Evolutionary conservation across 2,329 filamentous ascomycete species (phyloP).

Genomic region (Cladosporium sp.): DNA sequence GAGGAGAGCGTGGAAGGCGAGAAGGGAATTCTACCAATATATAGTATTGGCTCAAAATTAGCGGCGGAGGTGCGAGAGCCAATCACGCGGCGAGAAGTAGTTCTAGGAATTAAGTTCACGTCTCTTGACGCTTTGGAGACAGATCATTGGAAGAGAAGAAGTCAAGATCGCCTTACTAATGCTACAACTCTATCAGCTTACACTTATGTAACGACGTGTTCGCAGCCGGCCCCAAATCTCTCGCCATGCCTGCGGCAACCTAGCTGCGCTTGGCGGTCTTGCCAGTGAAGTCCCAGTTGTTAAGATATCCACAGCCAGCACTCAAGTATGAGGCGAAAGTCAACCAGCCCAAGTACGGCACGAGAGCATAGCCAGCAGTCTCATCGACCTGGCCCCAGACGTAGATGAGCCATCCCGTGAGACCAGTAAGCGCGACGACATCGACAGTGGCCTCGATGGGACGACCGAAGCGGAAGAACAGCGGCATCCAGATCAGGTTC

Average conservation of each 20-base stretch:
- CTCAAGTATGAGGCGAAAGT: slow-evolving; percentile 85
- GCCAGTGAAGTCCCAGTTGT: slow-evolving; percentile 36
- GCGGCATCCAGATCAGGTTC: slow-evolving; percentile 87
- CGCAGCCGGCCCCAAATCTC: background rate
- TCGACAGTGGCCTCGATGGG: slow-evolving; percentile 75
- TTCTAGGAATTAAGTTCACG: background rate
- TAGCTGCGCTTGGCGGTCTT: slow-evolving; percentile 15
- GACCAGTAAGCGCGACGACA: slow-evolving; percentile 69
- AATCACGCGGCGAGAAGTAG: background rate
- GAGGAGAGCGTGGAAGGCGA: background rate
- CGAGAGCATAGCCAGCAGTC: slow-evolving; percentile 70
- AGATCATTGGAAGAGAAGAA: background rate
- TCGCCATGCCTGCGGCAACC: too few species aligned
- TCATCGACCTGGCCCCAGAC: slow-evolving; percentile 74
- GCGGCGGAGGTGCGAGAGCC: background rate
- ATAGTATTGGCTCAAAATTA: background rate
- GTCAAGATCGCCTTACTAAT: background rate
- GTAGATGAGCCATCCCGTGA: slow-evolving; percentile 72
- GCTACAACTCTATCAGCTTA: slow-evolving; percentile 3
- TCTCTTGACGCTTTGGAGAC: background rate
- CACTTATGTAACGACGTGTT: background rate
- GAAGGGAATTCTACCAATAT: background rate
- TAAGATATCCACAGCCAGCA: slow-evolving; percentile 46
- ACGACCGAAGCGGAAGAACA: slow-evolving; percentile 79
- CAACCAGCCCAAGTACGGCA: slow-evolving; percentile 84